Percentiles rank a stretch among this genome's conserved stretches.
phyloP scores from a whole-genome alignment of 2,329 filamentous ascomycete genomes.

The Claviceps pazoutovae region DNA sequence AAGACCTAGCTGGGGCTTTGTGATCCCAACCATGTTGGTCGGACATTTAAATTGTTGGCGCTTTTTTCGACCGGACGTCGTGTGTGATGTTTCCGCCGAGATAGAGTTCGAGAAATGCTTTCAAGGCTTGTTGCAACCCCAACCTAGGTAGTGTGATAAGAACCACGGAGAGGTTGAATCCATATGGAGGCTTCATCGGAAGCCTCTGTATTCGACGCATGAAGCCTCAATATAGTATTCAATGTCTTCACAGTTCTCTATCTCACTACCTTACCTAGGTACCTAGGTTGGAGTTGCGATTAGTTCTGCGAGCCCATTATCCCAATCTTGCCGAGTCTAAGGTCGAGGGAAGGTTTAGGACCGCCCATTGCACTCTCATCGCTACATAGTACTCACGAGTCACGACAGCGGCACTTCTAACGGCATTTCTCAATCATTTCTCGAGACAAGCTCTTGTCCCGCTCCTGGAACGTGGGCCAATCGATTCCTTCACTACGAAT shows the following conservation, averaged over 20 bases:
- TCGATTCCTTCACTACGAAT: too few relatives aligned
- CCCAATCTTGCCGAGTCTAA: too few relatives aligned
- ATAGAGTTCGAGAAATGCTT: too few relatives aligned
- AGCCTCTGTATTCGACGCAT: too few relatives aligned
- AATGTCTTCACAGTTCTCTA: too few relatives aligned
- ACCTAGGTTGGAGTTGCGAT: too few relatives aligned
- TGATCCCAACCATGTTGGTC: background rate
- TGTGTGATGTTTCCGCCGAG: too few relatives aligned
- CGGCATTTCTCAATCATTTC: background rate
- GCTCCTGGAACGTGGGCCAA: background rate
- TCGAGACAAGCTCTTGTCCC: background rate
- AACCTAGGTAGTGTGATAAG: too few relatives aligned
- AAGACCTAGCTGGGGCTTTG: background rate
- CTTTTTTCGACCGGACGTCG: background rate
- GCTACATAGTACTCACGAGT: background rate
- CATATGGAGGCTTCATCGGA: background rate
- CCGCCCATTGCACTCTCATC: background rate
- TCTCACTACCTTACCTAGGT: too few relatives aligned
- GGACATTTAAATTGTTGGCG: background rate
- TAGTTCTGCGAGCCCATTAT: too few relatives aligned
- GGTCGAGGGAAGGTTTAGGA: background rate
- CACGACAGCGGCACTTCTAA: background rate
- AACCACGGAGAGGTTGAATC: background rate
- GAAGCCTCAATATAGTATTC: too few relatives aligned
- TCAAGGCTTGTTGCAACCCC: too few relatives aligned